Evolutionary conservation across 805 yeast species (phyloP), one percentile per base, ranked within the genome.

Genomic region (Isabelozyma heimii): DNA sequence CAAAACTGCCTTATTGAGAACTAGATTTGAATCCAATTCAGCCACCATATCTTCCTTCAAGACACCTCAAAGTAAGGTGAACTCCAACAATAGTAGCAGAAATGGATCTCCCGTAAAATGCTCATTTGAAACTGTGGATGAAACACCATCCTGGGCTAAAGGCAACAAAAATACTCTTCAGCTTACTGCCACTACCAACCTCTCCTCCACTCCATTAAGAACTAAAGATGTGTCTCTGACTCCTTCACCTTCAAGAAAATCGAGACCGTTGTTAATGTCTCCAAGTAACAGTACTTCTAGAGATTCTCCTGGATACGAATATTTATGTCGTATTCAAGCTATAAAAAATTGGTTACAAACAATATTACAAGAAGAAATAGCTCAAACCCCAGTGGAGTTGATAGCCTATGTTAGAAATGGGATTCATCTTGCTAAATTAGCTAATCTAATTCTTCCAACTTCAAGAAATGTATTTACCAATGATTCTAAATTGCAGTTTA

Each of bases 311-410:
- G 77, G 76, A 0, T 88, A 89, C 61, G 94, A 88, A 62, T 89
- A 89, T 58, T 71, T 89, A 41, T 89, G 96, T 64, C 81, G 92
- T 51, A 83, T 89, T 9, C 82, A 80, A 37, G 94, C 89, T 60
- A 89, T 91, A n/a, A 87, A 85, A 60, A 75, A 75, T 49, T 89
- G 96, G 96, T 78, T 89, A 37, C 89, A 86, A 65, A 63, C 67
- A 10, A 77, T 88, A 12, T 73, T 87, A 13, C 77, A 72, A 2
- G 88, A 84, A 54, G 66, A 66, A 17, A 73, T 89, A 10, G 81
- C 85, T 0, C 72, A 69, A 38, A 67, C 82, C 0, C 83, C 83
- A 2, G 72, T 78, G 4, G 81, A 84, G 40, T 69, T 89, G 42
- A 78, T 87, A 37, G 82, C 86, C 42, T 80, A 83, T 38, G 69